Evolutionary conservation across 2,329 filamentous ascomycete genomes (phyloP), one percentile per base, ranked within the genome.

Genomic region (Calonectria naviculata): DNA sequence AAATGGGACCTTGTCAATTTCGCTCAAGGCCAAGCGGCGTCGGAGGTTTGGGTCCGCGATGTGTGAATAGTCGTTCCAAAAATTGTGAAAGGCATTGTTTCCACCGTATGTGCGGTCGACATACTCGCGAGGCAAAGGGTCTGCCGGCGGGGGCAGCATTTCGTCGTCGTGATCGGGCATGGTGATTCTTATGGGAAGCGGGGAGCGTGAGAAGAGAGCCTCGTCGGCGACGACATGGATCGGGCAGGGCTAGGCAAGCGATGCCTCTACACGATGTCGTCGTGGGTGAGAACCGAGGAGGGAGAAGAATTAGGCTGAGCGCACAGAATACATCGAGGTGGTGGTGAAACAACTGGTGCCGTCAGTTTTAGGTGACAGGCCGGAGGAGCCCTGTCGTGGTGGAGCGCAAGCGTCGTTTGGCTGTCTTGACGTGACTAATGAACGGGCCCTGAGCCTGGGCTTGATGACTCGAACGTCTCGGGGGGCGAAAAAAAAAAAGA

Each of bases 1-100:
- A 78, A 95, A 94, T 0, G 91, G 91, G 4, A 93, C 91, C 84
- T 94, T 93, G 85, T 95, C 93, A 75, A 95, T 94, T 78, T 95
- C 92, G 12, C 93, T 93, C 67, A 96, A 88, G 28, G 94, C 94
- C 68, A 94, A 88, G 67, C 93, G 90, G 74, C 94, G 89, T 66
- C 93, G 90, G 77, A 95, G 89, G 77, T 94, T 94, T n/a, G 93
- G 93, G 79, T 96, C 93, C 73, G 89, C 80, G 38, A 93, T 89
- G 74, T 91, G 89, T 9, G 87, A 89, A 75, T 84, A 93, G 80
- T 93, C 91, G 79, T 93, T 93, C 84, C 92, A 89, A 81, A 93
- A 94, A 81, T 94, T 94, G 84, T 93, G 91, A 81, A 93, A 94
- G 49, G 92, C 92, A 72, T 89, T 87, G 79, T 93, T 93, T 69